Evolutionary conservation across 208 protist species (phyloP).

Genomic region (Crithidia bombi): DNA sequence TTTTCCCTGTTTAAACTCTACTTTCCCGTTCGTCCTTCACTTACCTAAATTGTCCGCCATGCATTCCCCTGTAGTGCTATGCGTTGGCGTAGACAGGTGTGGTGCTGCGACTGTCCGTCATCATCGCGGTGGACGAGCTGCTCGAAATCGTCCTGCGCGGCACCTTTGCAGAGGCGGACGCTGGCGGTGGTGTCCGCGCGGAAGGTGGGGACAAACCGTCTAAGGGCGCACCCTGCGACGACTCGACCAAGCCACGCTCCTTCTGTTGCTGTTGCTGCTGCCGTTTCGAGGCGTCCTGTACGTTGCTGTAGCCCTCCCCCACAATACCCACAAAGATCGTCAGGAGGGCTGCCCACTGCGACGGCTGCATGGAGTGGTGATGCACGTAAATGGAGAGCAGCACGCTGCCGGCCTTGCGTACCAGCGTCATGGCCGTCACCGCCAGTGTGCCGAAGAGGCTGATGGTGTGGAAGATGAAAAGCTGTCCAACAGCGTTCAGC

Average conservation of each 20-base stretch:
- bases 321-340: conserved; percentile 64
- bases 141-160: not conserved
- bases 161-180: not conserved
- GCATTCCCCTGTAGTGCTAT: not conserved
- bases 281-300: conserved; percentile 30
- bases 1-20: too few species aligned
- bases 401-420: conserved; percentile 82
- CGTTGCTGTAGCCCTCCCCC: conserved; percentile 52
- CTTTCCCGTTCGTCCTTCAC: not conserved
- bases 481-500: conserved; percentile 73
- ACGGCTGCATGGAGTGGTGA: conserved; percentile 48
- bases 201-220: too few species aligned
- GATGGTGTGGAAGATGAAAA: conserved; percentile 87
- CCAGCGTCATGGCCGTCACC: conserved; percentile 79
- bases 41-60: not conserved
- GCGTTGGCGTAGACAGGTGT: not conserved
- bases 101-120: conserved; percentile 18
- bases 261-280: conserved; percentile 13
- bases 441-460: conserved; percentile 78
- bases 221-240: too few species aligned
- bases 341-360: conserved; percentile 66
- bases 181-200: not conserved
- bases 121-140: conserved; percentile 9
- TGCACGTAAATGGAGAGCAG: conserved; percentile 80
- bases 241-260: too few species aligned